phyloP scores from a whole-genome alignment of 495 filamentous ascomycete genomes.

The Cladorrhinum samala region DNA sequence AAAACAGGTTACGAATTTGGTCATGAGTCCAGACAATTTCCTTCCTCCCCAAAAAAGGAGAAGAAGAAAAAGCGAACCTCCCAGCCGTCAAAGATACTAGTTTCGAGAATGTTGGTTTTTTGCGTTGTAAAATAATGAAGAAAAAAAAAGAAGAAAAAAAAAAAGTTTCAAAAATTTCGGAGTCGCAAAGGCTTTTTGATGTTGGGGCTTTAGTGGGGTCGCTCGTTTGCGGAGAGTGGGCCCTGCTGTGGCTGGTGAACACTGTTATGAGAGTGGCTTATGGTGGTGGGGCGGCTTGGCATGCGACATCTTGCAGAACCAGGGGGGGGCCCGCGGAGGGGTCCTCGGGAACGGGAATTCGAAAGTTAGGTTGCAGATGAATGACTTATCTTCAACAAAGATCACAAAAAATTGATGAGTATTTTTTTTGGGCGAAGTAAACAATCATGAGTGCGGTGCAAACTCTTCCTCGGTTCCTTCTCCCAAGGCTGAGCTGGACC shows the following conservation, averaged over 20 bases:
- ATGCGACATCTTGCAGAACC: not conserved
- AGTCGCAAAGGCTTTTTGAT: slow-evolving; percentile 19
- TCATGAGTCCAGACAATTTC: slow-evolving; percentile 36
- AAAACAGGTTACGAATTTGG: slow-evolving; percentile 33
- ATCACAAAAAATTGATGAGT: too few relatives aligned
- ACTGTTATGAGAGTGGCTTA: not conserved
- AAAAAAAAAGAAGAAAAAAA: slow-evolving; percentile 34
- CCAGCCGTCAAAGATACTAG: slow-evolving; percentile 32
- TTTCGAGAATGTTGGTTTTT: slow-evolving; percentile 46
- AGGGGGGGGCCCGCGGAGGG: not conserved
- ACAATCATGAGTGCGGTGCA: slow-evolving; percentile 27
- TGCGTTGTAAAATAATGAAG: slow-evolving; percentile 50
- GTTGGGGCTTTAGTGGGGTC: not conserved
- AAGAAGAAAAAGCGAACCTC: slow-evolving; percentile 31
- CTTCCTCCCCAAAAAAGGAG: slow-evolving; percentile 6
- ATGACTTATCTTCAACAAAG: too few relatives aligned
- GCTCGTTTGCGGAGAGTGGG: too few relatives aligned
- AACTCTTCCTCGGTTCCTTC: slow-evolving; percentile 45
- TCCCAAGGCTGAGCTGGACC: slow-evolving; percentile 50
- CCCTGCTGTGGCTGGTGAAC: not conserved
- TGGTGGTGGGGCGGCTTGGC: not conserved
- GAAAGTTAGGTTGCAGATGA: not conserved
- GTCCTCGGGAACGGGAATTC: not conserved
- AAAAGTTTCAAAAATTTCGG: slow-evolving; percentile 18
- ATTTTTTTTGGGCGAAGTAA: too few relatives aligned